These are phyloP conservation scores for Clonostachys sp. DNA, from an alignment of 2,329 filamentous ascomycete genomes.

Conservation along the genomic window DNA sequence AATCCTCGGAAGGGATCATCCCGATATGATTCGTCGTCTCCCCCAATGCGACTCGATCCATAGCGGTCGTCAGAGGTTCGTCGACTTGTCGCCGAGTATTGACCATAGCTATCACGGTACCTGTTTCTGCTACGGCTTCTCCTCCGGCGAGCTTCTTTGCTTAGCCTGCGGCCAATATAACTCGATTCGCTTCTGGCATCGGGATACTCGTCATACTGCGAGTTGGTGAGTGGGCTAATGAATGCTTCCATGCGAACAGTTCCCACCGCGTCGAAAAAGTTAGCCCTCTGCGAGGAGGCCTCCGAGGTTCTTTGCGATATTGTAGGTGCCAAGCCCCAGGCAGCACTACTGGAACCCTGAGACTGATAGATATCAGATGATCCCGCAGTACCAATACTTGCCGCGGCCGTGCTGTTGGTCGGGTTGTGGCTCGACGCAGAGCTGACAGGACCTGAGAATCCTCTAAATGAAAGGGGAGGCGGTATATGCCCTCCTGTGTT, in stretches of 20 bases:
- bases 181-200: constrained; percentile 46
- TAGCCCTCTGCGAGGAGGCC: constrained; percentile 45
- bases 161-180: constrained; percentile 42
- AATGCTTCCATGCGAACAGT: constrained; percentile 98
- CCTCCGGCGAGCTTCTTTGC: constrained; percentile 48
- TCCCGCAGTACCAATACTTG: constrained; percentile 51
- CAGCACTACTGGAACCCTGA: constrained; percentile 36
- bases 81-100: constrained; percentile 28
- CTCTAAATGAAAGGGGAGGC: constrained; percentile 70
- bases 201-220: constrained; percentile 38
- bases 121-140: constrained; percentile 50
- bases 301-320: constrained; percentile 50
- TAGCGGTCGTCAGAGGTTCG: constrained; percentile 43
- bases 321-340: constrained; percentile 37
- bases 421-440: constrained; percentile 36
- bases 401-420: constrained; percentile 52
- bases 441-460: constrained; percentile 60
- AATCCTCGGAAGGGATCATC: constrained; percentile 62
- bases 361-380: constrained; percentile 60
- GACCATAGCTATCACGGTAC: constrained; percentile 44
- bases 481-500: constrained; percentile 76
- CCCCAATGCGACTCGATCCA: constrained; percentile 36
- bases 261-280: constrained; percentile 83
- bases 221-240: constrained; percentile 60
- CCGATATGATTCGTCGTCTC: constrained; percentile 52